Evolutionary conservation across 1,284 basidiomycete genomes (phyloP), one percentile per base, ranked within the genome.

Genomic region (Marasmius sp.): DNA sequence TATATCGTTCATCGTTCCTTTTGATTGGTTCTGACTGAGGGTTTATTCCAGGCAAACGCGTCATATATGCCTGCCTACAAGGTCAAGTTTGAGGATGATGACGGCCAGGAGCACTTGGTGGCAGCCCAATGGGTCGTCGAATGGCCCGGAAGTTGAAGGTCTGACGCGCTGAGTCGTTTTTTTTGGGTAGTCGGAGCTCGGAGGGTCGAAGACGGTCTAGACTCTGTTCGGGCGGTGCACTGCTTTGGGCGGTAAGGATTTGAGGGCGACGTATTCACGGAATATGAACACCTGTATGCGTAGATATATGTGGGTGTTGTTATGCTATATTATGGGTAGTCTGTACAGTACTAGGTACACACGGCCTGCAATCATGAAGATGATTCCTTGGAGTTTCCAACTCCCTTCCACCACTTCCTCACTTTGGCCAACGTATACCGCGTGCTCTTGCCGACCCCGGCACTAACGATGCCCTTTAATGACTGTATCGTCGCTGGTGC

Each of bases 401-500:
- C 37, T 38, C 87, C 83, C 61, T 77, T 79, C 83, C 91, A 90
- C 90, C 93, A 95, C 76, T 97, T 97, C 54, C 84, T 77, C 27
- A 95, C 77, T 78, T 97, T 95, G 60, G 88, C 84, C 49, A 81
- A 68, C 50, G 84, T 81, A 74, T 97, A 98, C 51, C 85, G 84
- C 10, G 89, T 64, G 70, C 91, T 93, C 81, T 95, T 95, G 51
- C 82, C 77, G 7, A 91, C 69, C 0, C 95, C 95, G 6, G 93
- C 93, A 59, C 91, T 95, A 18, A 92, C 82, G 58, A 97, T 72
- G 8, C 95, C 95, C 76, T 97, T 98, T 66, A 93, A 68, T 7
- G 90, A 85, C 77, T 98, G 95, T 11, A 92, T 81, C 4, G 92
- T 86, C 10, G 95, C 93, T 5, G 95, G 93, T 62, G 86, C 82